Evolutionary conservation across 106 monocot species (phyloP).

Genomic region (Dendrobium chrysotoxum): DNA sequence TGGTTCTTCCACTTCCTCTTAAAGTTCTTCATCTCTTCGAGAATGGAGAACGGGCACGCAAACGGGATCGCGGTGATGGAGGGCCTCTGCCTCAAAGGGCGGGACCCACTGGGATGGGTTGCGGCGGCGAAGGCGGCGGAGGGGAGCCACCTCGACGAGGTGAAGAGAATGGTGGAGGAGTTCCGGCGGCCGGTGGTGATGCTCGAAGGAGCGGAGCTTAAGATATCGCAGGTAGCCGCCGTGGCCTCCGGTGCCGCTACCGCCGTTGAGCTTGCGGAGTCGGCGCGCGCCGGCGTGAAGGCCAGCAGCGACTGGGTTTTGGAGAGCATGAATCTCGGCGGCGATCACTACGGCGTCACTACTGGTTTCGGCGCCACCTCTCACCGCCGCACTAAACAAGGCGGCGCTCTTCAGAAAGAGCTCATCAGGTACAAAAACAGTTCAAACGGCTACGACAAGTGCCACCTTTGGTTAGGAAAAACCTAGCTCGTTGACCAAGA

Average conservation of each 20-base stretch:
- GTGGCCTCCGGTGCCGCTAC: background rate
- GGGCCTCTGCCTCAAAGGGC: background rate
- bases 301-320: conserved; percentile 45
- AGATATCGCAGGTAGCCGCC: conserved; percentile 21
- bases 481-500: no score
- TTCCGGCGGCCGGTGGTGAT: conserved; percentile 9
- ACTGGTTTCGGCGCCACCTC: conserved; percentile 56
- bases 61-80: background rate
- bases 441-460: no score
- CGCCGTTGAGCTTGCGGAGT: conserved; percentile 29
- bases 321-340: conserved; percentile 36
- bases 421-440: conserved; percentile 31
- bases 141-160: conserved; percentile 27
- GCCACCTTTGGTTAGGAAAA: no score
- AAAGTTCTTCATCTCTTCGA: background rate
- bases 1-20: background rate
- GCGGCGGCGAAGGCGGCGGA: conserved; percentile 14
- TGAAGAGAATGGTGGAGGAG: conserved; percentile 29
- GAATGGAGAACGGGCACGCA: conserved; percentile 9
- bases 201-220: conserved; percentile 14
- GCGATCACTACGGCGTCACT: conserved; percentile 51
- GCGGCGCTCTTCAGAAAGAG: conserved; percentile 38
- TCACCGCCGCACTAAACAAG: conserved; percentile 41
- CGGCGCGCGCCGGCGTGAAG: conserved; percentile 25
- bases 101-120: conserved; percentile 15